A percentile compares a stretch with the other conserved stretches of the same genome.
phyloP scores from a whole-genome alignment of 2,329 filamentous ascomycete species.

The Bretziella fagacearum region DNA sequence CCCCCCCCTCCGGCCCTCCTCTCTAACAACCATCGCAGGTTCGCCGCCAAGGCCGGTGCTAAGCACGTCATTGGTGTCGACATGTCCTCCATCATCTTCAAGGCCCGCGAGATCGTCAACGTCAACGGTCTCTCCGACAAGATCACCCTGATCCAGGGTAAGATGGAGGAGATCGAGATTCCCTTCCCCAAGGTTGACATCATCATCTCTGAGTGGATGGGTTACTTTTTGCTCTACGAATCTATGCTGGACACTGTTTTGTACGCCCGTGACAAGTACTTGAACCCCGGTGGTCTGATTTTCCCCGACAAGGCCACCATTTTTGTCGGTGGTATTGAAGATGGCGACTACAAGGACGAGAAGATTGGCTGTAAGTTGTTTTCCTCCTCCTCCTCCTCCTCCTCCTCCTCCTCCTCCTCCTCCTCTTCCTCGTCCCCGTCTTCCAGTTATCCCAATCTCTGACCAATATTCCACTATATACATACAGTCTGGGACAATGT shows the following conservation, averaged over 20 bases:
- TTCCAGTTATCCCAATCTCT: neutral
- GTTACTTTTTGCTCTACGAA: conserved; percentile 97
- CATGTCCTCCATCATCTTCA: conserved; percentile 99
- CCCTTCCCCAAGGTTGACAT: conserved; percentile 95
- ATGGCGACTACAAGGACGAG: conserved; percentile 98
- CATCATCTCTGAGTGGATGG: conserved; percentile 99
- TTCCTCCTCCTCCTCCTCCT: neutral
- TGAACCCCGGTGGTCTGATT: conserved; percentile 73
- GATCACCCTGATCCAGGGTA: conserved; percentile 94
- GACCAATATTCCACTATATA: conserved; percentile 2
- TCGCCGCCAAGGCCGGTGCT: conserved; percentile 85
- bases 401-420: neutral
- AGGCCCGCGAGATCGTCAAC: conserved; percentile 87
- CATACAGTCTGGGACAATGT: conserved; percentile 91
- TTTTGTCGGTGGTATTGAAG: conserved; percentile 91
- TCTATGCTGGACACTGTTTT: conserved; percentile 97
- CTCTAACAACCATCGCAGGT: conserved; percentile 40
- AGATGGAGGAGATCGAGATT: conserved; percentile 96
- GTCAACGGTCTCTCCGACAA: conserved; percentile 85
- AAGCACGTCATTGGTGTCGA: conserved; percentile 98
- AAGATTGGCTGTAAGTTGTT: conserved; percentile 83
- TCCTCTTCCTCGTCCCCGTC: too few relatives aligned
- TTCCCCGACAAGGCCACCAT: conserved; percentile 99
- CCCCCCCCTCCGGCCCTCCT: conserved; percentile 14
- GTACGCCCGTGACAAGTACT: conserved; percentile 86